Base-by-base conservation (phyloP, 2,329 filamentous ascomycete genomes). In the Fusarium musae region DNA sequence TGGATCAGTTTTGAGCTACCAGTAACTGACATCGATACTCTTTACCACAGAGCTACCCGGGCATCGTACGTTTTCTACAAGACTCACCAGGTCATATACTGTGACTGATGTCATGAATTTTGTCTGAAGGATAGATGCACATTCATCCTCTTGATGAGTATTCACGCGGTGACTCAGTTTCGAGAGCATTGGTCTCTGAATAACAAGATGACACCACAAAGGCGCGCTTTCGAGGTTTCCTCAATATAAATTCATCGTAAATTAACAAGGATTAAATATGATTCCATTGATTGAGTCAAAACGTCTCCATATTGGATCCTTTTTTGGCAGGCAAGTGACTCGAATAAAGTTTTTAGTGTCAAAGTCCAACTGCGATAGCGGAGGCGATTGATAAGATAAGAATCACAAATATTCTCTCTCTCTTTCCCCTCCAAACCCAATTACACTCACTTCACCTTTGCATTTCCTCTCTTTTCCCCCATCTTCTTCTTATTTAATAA, bases 371-470 rank as follows among this genome's bases (percentile, higher is more conserved):
- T 77, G 76, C 77, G 77, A 78, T 77, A 76, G 72, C 77, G 77
- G 77, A 78, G 77, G 60, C 64, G 78, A 78, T 78, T 77, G 77
- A 78, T 78, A 78, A 78, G 67, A 66, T 62, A 63, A 58, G 34
- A 72, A 72, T 73, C 64, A 69, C 58, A 78, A 78, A 77, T 77
- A 69, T 75, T 76, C 64, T 66, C 63, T 61, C 64, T 66, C 63
- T 61, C 36, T 76, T 23, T 23, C 70, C 60, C 57, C 64, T 69
- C 59, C 61, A 50, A 59, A 49, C n/a, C 19, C 19, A 21, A 30
- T 50, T 34, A 28, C 58, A 43, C 53, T 54, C 66, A 43, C 47
- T 59, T 37, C 39, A 58, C 49, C 47, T 61, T 28, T 26, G n/a
- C 21, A 21, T 39, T 23, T 28, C n/a, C 11, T 52, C 32, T 53